These are phyloP conservation scores for Pilasporangium apinafurcum DNA, from an alignment of 352 stramenopile genomes.

Conservation along the genomic window DNA sequence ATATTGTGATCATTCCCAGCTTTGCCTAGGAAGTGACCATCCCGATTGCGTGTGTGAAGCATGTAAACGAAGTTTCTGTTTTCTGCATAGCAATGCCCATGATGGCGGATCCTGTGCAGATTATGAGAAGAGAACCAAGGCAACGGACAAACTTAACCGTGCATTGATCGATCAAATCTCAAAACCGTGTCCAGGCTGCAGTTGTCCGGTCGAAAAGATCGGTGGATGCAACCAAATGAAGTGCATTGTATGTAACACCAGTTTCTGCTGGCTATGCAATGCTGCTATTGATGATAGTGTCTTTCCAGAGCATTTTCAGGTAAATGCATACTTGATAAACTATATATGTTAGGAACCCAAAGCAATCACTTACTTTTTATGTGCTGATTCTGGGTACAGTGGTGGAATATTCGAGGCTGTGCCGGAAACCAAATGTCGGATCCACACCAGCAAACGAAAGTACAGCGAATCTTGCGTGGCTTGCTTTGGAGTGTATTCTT, in stretches of 20 bases:
- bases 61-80: conserved; percentile 72
- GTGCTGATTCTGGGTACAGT: conserved; percentile 30
- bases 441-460: conserved; percentile 30
- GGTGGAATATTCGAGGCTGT: conserved; percentile 75
- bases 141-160: conserved; percentile 82
- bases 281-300: conserved; percentile 75
- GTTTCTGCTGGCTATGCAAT: conserved; percentile 89
- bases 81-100: conserved; percentile 85
- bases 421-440: conserved; percentile 70
- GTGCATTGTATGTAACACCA: conserved; percentile 68
- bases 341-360: no score
- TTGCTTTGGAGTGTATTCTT: conserved; percentile 50
- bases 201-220: conserved; percentile 87
- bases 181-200: conserved; percentile 84
- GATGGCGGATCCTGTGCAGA: conserved; percentile 51
- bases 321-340: no score
- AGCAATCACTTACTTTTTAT: no score
- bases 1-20: conserved; percentile 49
- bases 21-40: conserved; percentile 27
- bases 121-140: conserved; percentile 71
- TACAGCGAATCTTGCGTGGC: conserved; percentile 23
- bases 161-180: conserved; percentile 71
- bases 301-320: conserved; percentile 85
- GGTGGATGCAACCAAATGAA: conserved; percentile 91
- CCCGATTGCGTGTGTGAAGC: conserved; percentile 36